Evolutionary conservation across 1,284 basidiomycete genomes (phyloP).

Genomic region (Malassezia nana): DNA sequence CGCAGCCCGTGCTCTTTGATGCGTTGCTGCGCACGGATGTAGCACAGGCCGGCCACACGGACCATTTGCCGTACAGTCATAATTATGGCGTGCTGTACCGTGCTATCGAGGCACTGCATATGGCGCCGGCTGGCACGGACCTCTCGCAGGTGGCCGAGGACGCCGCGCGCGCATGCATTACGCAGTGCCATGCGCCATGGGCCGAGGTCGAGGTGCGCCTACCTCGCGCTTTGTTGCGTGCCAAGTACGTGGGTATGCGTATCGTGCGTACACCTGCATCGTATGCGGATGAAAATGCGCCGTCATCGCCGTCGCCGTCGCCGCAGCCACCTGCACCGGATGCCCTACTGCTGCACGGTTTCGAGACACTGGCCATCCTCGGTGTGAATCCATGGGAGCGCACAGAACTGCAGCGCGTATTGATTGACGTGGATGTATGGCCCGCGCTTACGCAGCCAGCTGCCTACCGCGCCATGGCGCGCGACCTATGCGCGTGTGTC

Average conservation of each 20-base stretch:
- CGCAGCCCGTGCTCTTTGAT: slow-evolving; percentile 58
- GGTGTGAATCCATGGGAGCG: slow-evolving; percentile 67
- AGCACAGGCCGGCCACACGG: slow-evolving; percentile 53
- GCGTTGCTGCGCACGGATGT: slow-evolving; percentile 57
- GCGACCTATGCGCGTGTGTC: slow-evolving; percentile 49
- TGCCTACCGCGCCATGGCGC: slow-evolving; percentile 19
- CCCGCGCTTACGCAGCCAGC: slow-evolving; percentile 18
- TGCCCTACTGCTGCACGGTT: slow-evolving; percentile 52
- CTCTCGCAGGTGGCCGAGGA: slow-evolving; percentile 41
- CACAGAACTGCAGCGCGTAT: slow-evolving; percentile 60
- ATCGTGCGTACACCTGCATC: slow-evolving; percentile 27
- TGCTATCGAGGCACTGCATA: slow-evolving; percentile 33
- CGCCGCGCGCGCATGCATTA: slow-evolving; percentile 52
- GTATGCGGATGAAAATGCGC: neutral
- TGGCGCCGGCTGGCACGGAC: slow-evolving; percentile 18
- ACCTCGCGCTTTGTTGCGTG: slow-evolving; percentile 56
- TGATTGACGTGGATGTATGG: slow-evolving; percentile 55
- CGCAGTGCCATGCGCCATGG: slow-evolving; percentile 49
- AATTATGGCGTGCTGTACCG: slow-evolving; percentile 45
- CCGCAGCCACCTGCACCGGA: slow-evolving; percentile 17
- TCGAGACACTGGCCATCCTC: slow-evolving; percentile 55
- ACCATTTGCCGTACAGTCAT: slow-evolving; percentile 57
- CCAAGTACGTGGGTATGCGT: slow-evolving; percentile 52
- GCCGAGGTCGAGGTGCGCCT: slow-evolving; percentile 53
- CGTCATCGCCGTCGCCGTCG: neutral